Conservation (phyloP, 495 filamentous ascomycete genomes). For the Pyrenula aspistea region DNA sequence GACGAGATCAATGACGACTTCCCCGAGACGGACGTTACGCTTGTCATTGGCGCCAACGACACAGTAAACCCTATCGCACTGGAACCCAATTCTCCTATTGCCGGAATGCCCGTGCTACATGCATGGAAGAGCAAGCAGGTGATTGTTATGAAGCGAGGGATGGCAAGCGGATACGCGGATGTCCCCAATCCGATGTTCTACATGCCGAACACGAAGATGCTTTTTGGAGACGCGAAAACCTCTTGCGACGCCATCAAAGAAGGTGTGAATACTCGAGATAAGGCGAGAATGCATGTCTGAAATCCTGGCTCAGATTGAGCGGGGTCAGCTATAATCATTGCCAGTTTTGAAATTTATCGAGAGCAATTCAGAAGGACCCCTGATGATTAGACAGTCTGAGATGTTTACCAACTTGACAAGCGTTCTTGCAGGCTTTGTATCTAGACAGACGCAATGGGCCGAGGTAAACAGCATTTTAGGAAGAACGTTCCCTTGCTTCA, state of each 20-base stretch:
- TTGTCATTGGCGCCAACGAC: constrained; percentile 79
- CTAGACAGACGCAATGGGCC: too few relatives aligned
- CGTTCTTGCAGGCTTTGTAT: too few relatives aligned
- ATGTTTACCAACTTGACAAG: too few relatives aligned
- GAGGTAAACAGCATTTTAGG: too few relatives aligned
- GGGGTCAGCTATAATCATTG: too few relatives aligned
- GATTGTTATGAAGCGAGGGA: constrained; percentile 73
- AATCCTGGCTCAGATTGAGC: too few relatives aligned
- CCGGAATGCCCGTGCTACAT: constrained; percentile 76
- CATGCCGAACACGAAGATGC: constrained; percentile 71
- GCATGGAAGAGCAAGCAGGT: constrained; percentile 87
- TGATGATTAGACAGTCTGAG: too few relatives aligned
- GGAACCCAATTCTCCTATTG: constrained; percentile 65
- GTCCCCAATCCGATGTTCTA: constrained; percentile 84
- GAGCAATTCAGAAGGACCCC: too few relatives aligned
- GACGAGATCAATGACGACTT: constrained; percentile 89
- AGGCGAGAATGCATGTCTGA: neutral
- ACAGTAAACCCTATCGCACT: constrained; percentile 77
- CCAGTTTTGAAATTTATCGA: too few relatives aligned
- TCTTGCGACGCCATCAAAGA: constrained; percentile 47
- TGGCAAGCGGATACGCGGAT: constrained; percentile 76
- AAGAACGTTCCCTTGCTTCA: too few relatives aligned
- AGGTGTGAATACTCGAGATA: constrained; percentile 19
- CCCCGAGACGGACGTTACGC: constrained; percentile 64
- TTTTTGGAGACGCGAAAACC: constrained; percentile 73